Base-by-base conservation (phyloP, 2,329 filamentous ascomycete species). In the Aspergillus neotritici region DNA sequence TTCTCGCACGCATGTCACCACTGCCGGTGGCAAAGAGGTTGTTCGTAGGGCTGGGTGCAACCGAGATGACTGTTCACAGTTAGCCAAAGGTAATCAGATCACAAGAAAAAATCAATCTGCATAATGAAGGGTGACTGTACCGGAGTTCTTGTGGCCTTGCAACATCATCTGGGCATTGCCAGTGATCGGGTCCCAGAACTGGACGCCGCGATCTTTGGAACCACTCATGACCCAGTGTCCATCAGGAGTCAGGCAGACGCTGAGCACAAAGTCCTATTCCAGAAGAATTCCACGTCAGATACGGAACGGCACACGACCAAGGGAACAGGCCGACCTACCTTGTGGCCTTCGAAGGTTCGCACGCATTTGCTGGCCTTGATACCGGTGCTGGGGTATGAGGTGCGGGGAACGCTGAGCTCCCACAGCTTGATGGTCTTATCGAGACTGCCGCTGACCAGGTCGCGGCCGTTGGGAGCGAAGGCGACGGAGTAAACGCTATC, bases 381-480 rank as follows among this genome's bases (percentile, higher is more conserved):
- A 28, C 77, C 80, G 34, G 79, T 76, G 61, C 78, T 80, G 36
- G 80, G 76, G 46, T 82, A 77, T 57, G 83, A 79, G 54, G 76
- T 75, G 55, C 86, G 79, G 34, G 84, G 80, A 15, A 85, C 79
- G 43, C 79, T 83, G 39, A 98, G 78, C 73, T 96, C 90, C 90
- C 93, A 98, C 85, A 97, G 94, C 75, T 96, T 95, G 75, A 97
- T 97, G 0, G 91, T 97, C 76, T 94, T 94, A 66, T 98, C 93
- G 56, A 97, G 73, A 76, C 86, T 94, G 51, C 93, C 93, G 58
- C 86, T 94, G 61, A 97, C 91, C 32, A 98, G 82, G 54, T 94
- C 87, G 58, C 89, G 86, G 49, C 91, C 91, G 57, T 86, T 91
- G 21, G 93, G 93, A 11, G 90, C 90, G 68, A 98, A 98, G 0